Evolutionary conservation across 345 rosid species (phyloP).

Genomic region (Citrus maxima): DNA sequence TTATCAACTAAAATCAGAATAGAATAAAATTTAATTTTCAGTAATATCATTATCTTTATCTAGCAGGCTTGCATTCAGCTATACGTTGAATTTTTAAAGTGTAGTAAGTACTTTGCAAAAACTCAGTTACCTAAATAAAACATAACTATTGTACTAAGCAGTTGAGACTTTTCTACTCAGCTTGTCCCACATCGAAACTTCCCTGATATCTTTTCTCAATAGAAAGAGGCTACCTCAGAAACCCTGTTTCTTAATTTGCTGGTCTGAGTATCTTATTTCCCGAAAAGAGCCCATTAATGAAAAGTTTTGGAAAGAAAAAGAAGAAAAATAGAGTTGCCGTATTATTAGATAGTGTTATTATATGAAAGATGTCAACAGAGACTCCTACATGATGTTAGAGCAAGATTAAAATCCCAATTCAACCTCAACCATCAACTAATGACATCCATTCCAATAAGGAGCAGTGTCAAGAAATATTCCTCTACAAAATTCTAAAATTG

Average conservation of each 20-base stretch:
- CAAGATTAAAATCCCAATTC: neutral
- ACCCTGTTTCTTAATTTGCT: neutral
- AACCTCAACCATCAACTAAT: neutral
- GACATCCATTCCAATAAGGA: neutral
- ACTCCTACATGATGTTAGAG: neutral
- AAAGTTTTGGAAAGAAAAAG: neutral
- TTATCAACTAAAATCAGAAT: conserved; percentile 1
- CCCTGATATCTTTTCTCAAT: neutral
- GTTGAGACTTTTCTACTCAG: neutral
- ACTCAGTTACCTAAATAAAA: neutral
- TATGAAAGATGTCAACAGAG: neutral
- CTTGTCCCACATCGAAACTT: neutral
- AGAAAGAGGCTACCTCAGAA: neutral
- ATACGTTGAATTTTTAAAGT: neutral
- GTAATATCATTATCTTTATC: neutral
- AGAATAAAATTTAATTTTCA: neutral
- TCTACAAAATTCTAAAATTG: neutral
- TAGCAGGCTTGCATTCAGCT: neutral
- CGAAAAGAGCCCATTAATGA: neutral
- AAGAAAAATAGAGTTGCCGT: neutral
- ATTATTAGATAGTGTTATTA: neutral
- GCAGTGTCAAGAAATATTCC: neutral
- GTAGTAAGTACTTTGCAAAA: neutral
- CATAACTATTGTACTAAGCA: neutral
- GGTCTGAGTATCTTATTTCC: neutral